phyloP scores from a whole-genome alignment of 768 basidiomycete genomes.

The Leccinum incarnatum region DNA sequence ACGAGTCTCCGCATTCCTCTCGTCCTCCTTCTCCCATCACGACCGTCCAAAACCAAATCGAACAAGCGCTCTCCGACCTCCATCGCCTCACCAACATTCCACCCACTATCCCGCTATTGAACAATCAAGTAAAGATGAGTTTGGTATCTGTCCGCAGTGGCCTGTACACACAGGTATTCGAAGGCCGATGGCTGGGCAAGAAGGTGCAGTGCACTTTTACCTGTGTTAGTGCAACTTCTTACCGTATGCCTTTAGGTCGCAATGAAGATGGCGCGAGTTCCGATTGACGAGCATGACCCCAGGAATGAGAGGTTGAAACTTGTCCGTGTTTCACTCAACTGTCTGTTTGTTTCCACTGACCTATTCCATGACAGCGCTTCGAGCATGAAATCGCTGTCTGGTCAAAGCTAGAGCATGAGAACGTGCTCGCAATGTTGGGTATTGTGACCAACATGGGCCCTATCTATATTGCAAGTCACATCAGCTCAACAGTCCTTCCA shows the following conservation, averaged over 20 bases:
- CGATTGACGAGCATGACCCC: conserved; percentile 40
- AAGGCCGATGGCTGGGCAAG: conserved; percentile 53
- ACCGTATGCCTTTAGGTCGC: conserved; percentile 43
- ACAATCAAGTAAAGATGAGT: conserved; percentile 46
- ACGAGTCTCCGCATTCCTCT: conserved; percentile 22
- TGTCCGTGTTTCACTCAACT: conserved; percentile 7
- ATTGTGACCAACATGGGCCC: conserved; percentile 53
- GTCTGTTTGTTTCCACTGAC: neutral
- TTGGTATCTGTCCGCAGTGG: conserved; percentile 47
- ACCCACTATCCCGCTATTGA: conserved; percentile 50
- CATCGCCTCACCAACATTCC: conserved; percentile 51
- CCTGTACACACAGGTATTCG: conserved; percentile 52
- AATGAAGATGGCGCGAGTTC: conserved; percentile 49
- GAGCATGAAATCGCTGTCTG: conserved; percentile 55
- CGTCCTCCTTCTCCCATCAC: conserved; percentile 22
- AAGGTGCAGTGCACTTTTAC: conserved; percentile 34
- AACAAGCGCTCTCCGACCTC: conserved; percentile 45
- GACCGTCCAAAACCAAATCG: conserved; percentile 38
- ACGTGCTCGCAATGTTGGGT: conserved; percentile 49
- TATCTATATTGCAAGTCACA: conserved; percentile 43
- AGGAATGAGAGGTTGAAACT: conserved; percentile 41
- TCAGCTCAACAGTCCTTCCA: neutral
- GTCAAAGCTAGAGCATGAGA: conserved; percentile 48
- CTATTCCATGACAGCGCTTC: conserved; percentile 41
- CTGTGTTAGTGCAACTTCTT: neutral